Conservation (phyloP, 164 flowering plant species). For the Hamamelis virginiana region DNA sequence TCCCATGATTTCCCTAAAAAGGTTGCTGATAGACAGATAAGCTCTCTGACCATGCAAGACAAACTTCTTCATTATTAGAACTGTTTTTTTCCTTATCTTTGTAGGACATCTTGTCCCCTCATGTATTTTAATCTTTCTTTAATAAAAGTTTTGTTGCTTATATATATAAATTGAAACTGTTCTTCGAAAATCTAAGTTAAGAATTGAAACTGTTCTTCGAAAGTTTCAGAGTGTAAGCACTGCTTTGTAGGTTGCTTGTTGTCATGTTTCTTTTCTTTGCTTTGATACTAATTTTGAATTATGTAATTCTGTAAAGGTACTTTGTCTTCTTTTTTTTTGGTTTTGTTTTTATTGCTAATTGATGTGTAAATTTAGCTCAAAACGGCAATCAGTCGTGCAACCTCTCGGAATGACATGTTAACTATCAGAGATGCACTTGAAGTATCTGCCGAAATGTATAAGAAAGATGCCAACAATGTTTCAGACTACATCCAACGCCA, state of each 20-base stretch:
- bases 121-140: too few species aligned
- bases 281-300: not conserved
- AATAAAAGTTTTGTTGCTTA: too few species aligned
- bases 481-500: constrained; percentile 90
- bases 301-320: not conserved
- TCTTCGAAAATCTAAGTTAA: too few species aligned
- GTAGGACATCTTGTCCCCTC: too few species aligned
- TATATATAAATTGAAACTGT: too few species aligned
- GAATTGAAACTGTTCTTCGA: too few species aligned
- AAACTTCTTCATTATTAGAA: too few species aligned
- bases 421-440: constrained; percentile 97
- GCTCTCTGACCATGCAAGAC: too few species aligned
- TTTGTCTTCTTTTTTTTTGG: not conserved
- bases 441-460: constrained; percentile 93
- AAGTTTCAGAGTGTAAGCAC: not conserved
- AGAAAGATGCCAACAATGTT: constrained; percentile 83
- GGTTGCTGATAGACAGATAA: too few species aligned
- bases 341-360: not conserved
- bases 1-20: too few species aligned
- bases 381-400: constrained; percentile 92
- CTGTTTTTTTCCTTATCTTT: too few species aligned
- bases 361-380: constrained; percentile 60
- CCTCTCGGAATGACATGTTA: constrained; percentile 79
- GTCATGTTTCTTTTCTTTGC: not conserved
- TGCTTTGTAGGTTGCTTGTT: not conserved